phyloP scores from a whole-genome alignment of 176 grass and related monocot genomes.

The Eragrostis curvula region DNA sequence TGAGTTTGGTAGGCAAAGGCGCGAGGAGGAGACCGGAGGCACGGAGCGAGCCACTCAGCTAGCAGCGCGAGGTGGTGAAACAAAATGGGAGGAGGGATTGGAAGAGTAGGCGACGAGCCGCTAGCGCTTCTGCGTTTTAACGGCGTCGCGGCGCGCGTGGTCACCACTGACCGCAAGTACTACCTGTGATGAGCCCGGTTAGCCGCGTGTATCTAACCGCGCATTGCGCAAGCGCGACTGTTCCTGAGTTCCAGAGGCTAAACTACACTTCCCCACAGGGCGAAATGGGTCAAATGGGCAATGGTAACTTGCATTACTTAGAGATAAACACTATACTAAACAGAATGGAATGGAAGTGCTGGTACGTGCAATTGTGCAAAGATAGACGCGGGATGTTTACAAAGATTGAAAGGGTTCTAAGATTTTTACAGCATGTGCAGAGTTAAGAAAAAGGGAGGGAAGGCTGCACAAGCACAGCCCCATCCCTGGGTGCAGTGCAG shows the following conservation, averaged over 20 bases:
- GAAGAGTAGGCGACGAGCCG: background rate
- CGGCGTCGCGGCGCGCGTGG: background rate
- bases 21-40: background rate
- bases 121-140: conserved; percentile 24
- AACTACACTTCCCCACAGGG: no score
- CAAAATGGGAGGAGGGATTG: background rate
- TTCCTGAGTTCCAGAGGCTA: background rate
- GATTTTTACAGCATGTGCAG: conserved; percentile 24
- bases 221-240: background rate
- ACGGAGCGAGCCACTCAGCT: no score
- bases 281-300: background rate
- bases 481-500: background rate
- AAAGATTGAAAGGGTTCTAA: conserved; percentile 26
- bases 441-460: background rate
- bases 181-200: background rate
- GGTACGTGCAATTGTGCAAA: background rate
- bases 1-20: background rate
- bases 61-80: background rate
- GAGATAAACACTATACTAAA: background rate
- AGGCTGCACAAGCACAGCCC: background rate
- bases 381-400: no score
- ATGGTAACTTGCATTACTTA: background rate
- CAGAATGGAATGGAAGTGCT: background rate
- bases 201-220: background rate
- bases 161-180: background rate